A percentile compares a stretch with the other conserved stretches of the same genome.
Conservation (phyloP, 768 basidiomycete genomes). For the Boletus bicolor region DNA sequence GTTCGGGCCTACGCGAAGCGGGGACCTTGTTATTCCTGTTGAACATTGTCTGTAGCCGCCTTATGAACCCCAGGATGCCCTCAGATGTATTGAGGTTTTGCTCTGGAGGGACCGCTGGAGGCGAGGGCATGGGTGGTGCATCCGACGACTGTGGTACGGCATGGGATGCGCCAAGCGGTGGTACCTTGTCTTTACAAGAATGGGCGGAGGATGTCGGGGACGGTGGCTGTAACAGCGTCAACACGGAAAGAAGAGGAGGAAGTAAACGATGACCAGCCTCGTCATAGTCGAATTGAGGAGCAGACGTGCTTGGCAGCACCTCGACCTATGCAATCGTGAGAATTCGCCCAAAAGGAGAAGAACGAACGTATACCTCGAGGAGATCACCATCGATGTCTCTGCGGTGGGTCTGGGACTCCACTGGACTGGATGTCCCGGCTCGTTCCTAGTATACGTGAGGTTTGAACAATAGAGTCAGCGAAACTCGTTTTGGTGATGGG, state of each 20-base stretch:
- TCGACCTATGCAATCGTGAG: not conserved
- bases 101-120: not conserved
- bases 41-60: not conserved
- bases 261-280: not conserved
- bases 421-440: not conserved
- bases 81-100: not conserved
- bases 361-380: not conserved
- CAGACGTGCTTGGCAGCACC: not conserved
- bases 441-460: no score
- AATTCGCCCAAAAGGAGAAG: not conserved
- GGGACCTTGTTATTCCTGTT: not conserved
- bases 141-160: not conserved
- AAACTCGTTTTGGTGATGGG: no score
- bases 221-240: not conserved
- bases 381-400: no score
- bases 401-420: not conserved
- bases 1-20: not conserved
- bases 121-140: not conserved
- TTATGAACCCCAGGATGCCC: not conserved
- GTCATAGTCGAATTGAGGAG: not conserved
- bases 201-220: not conserved
- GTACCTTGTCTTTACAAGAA: not conserved
- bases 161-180: not conserved
- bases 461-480: no score
- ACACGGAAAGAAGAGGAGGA: not conserved